Evolutionary conservation across 176 grass and related monocot genomes (phyloP).

Genomic region (Cymbopogon citratus): DNA sequence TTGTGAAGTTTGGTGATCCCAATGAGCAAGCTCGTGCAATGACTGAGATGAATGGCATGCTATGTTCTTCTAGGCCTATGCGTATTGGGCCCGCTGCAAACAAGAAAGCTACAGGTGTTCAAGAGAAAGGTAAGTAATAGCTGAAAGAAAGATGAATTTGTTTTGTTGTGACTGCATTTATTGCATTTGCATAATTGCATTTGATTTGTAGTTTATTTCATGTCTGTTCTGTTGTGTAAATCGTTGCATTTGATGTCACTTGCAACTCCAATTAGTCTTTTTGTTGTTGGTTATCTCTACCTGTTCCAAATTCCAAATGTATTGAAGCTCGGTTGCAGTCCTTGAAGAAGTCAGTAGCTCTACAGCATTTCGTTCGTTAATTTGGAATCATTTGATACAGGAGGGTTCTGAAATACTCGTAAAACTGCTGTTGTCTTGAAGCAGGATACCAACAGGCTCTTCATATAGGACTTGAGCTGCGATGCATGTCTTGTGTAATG

Average conservation of each 20-base stretch:
- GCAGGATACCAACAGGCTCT: constrained; percentile 80
- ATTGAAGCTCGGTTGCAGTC: constrained; percentile 40
- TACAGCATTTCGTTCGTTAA: constrained; percentile 45
- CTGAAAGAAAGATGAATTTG: neutral
- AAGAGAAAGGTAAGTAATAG: constrained; percentile 44
- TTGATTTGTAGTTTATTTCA: neutral
- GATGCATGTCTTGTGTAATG: constrained; percentile 80
- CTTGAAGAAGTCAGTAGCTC: constrained; percentile 36
- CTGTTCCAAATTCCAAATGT: constrained; percentile 42
- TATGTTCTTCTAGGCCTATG: constrained; percentile 77
- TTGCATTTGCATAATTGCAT: neutral
- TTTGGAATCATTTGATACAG: constrained; percentile 66
- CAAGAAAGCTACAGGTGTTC: constrained; percentile 55
- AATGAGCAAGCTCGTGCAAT: constrained; percentile 78
- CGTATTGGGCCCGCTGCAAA: constrained; percentile 70
- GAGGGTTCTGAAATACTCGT: constrained; percentile 62
- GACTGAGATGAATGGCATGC: constrained; percentile 90
- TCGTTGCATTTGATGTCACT: neutral
- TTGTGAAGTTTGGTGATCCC: constrained; percentile 72
- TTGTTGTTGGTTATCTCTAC: constrained; percentile 9
- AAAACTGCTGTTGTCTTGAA: constrained; percentile 73
- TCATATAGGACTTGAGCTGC: constrained; percentile 67
- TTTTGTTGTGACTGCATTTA: constrained; percentile 13
- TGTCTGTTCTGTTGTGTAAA: neutral
- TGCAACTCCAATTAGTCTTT: neutral